Evolutionary conservation across 257 asterid genomes (phyloP).

Genomic region (Jacaranda copaia): DNA sequence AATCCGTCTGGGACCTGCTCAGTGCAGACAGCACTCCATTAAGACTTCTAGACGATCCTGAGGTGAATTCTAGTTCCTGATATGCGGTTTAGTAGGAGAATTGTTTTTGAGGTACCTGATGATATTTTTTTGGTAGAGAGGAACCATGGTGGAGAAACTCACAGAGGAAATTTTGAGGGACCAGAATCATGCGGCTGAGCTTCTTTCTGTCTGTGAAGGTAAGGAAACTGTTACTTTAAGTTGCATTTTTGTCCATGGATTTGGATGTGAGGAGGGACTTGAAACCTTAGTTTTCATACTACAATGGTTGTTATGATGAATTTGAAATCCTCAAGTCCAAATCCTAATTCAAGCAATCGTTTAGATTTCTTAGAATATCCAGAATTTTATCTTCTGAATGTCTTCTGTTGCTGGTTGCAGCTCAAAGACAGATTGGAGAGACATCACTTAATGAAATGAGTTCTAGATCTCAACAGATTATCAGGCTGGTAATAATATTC

Average conservation of each 20-base stretch:
- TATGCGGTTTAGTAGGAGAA: background rate
- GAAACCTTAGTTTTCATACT: background rate
- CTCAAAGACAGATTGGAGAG: constrained; percentile 82
- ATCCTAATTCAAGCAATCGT: background rate
- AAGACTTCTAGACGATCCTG: constrained; percentile 81
- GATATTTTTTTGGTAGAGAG: constrained; percentile 55
- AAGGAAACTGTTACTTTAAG: background rate
- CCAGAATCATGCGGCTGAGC: constrained; percentile 65
- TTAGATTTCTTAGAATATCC: background rate
- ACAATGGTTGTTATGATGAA: background rate
- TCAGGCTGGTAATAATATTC: constrained; percentile 68
- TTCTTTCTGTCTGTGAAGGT: constrained; percentile 85
- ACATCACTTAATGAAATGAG: constrained; percentile 66
- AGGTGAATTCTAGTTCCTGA: constrained; percentile 53
- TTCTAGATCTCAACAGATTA: constrained; percentile 88
- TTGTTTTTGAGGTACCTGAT: constrained; percentile 11
- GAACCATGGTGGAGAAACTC: constrained; percentile 79
- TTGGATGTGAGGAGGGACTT: background rate
- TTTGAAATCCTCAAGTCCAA: background rate
- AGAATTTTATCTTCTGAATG: background rate
- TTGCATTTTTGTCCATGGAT: background rate
- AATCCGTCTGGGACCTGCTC: constrained; percentile 80
- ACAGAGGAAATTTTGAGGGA: constrained; percentile 77
- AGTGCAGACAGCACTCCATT: constrained; percentile 64
- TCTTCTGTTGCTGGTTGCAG: constrained; percentile 50